Conservation (phyloP, 106 monocot genomes). For the Acorus gramineus region DNA sequence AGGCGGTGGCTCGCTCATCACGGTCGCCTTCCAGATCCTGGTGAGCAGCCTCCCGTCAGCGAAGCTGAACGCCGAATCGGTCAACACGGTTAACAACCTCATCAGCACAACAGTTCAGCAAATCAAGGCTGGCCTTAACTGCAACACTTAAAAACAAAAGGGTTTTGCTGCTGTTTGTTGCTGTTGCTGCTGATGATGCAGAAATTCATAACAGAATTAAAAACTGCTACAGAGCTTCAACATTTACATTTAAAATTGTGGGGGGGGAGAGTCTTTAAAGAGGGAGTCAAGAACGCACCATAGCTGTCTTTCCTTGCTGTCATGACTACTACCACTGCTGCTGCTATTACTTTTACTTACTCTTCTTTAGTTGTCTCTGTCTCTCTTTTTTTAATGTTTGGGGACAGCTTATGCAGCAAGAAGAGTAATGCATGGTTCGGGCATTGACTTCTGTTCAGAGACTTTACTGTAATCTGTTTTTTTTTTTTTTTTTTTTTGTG, state of each 20-base stretch:
- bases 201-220: constrained; percentile 16
- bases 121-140: constrained; percentile 7
- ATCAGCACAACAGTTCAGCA: constrained; percentile 1
- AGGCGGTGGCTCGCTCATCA: neutral
- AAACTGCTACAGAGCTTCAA: constrained; percentile 4
- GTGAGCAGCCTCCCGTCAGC: constrained; percentile 4
- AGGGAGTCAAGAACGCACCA: constrained; percentile 97
- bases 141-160: neutral
- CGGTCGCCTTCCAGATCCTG: constrained; percentile 8
- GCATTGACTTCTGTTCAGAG: constrained; percentile 72
- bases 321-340: neutral
- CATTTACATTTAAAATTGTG: constrained; percentile 9
- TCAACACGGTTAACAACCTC: constrained; percentile 6
- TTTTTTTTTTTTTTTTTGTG: constrained; percentile 2
- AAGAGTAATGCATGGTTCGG: constrained; percentile 63
- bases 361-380: neutral
- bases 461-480: constrained; percentile 4
- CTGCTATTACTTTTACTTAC: neutral
- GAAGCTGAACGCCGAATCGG: constrained; percentile 3
- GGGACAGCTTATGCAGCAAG: constrained; percentile 1
- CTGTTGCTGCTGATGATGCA: constrained; percentile 21
- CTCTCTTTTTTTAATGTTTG: neutral
- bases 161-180: neutral
- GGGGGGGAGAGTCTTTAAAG: constrained; percentile 16
- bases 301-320: constrained; percentile 32